Evolutionary conservation across 2,329 filamentous ascomycete species (phyloP).

Genomic region (Epichloe brachyelytri): DNA sequence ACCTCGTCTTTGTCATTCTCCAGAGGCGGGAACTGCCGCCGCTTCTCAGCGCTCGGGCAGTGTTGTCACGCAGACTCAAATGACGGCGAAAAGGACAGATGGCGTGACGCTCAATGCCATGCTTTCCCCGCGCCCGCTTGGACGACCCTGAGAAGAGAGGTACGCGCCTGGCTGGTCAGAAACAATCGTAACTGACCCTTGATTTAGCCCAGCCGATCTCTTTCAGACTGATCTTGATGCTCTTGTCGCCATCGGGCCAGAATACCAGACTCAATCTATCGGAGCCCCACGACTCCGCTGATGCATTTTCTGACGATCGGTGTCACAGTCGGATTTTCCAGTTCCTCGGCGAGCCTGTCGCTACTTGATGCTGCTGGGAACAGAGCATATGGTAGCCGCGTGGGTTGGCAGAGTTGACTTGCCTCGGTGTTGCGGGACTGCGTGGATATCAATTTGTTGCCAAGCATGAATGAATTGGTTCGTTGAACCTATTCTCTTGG

Average conservation of each 20-base stretch:
- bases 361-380: slow-evolving; percentile 8
- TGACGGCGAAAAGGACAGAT: slow-evolving; percentile 8
- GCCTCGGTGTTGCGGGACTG: slow-evolving; percentile 11
- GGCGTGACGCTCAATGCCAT: slow-evolving; percentile 7
- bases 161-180: slow-evolving; percentile 9
- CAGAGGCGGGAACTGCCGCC: background rate
- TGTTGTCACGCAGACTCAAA: too few species aligned
- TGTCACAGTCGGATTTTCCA: slow-evolving; percentile 5
- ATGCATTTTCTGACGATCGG: slow-evolving; percentile 9
- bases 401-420: slow-evolving; percentile 12
- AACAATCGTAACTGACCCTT: slow-evolving; percentile 7
- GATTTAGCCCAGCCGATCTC: slow-evolving; percentile 9
- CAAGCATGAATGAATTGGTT: slow-evolving; percentile 6
- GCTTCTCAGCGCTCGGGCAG: too few species aligned
- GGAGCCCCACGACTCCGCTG: slow-evolving; percentile 9
- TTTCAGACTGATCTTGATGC: slow-evolving; percentile 7
- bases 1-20: background rate
- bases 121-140: background rate
- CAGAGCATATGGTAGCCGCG: slow-evolving; percentile 12
- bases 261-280: slow-evolving; percentile 10
- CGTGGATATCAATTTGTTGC: slow-evolving; percentile 12
- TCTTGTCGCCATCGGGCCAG: slow-evolving; percentile 10
- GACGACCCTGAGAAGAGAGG: slow-evolving; percentile 5
- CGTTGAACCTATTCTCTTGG: slow-evolving; percentile 8
- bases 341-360: slow-evolving; percentile 5